These are phyloP conservation scores for Aspergillus sclerotialis DNA, from an alignment of 2,329 filamentous ascomycete genomes.

Conservation along the genomic window DNA sequence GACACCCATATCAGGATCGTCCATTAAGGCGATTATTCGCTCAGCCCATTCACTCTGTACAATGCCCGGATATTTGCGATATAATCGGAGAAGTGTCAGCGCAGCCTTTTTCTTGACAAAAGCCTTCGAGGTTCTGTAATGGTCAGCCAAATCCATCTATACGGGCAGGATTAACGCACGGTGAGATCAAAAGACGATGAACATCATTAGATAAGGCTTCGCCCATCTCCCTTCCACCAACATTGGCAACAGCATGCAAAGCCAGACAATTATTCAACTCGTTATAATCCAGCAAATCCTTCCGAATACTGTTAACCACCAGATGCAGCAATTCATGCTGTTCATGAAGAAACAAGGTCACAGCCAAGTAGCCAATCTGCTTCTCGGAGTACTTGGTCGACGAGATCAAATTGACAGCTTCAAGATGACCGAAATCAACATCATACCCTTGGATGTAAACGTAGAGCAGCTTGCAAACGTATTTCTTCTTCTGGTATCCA, in stretches of 20 bases:
- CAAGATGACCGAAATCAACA: slow-evolving; percentile 96
- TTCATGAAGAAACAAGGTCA: slow-evolving; percentile 95
- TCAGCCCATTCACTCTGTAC: slow-evolving; percentile 97
- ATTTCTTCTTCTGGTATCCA: slow-evolving; percentile 99
- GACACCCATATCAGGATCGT: slow-evolving; percentile 89
- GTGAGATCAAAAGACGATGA: slow-evolving; percentile 86
- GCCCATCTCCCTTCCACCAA: slow-evolving; percentile 93
- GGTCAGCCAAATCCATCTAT: slow-evolving; percentile 22
- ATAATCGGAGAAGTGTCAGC: slow-evolving; percentile 82
- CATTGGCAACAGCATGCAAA: slow-evolving; percentile 94
- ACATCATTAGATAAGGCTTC: slow-evolving; percentile 89
- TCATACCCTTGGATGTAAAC: slow-evolving; percentile 99
- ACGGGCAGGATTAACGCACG: slow-evolving; percentile 57
- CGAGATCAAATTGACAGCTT: slow-evolving; percentile 96
- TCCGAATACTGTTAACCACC: slow-evolving; percentile 97
- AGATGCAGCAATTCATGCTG: slow-evolving; percentile 92
- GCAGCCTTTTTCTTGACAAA: slow-evolving; percentile 99
- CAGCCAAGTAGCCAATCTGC: slow-evolving; percentile 96
- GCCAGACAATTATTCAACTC: slow-evolving; percentile 97
- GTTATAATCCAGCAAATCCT: slow-evolving; percentile 89
- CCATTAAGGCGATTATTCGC: slow-evolving; percentile 97
- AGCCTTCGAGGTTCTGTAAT: slow-evolving; percentile 69
- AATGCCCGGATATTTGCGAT: slow-evolving; percentile 89
- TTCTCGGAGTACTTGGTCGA: slow-evolving; percentile 98
- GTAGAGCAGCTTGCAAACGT: slow-evolving; percentile 98